Base-by-base conservation (phyloP, 2,329 filamentous ascomycete genomes). In the Plectosphaerella cucumerina region DNA sequence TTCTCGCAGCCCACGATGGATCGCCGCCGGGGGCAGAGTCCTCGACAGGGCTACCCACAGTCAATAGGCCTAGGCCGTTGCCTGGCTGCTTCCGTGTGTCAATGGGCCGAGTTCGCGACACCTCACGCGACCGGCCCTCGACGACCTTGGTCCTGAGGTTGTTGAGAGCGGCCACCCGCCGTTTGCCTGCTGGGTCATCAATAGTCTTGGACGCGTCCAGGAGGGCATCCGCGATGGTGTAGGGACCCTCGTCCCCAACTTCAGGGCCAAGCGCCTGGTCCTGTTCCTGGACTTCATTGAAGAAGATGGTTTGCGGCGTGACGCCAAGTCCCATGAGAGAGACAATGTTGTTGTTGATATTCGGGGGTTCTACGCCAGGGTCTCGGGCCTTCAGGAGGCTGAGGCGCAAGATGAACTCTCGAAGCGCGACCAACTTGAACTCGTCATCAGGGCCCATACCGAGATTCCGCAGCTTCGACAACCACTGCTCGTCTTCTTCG, bases 401-500 rank as follows among this genome's bases (percentile, higher is more conserved):
- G 8, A 94, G 79, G 37, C 89, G 84, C 89, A 90, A 96, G 39
- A 99, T 89, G 61, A 96, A 97, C 63, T 97, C 92, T 51, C 89
- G 80, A 11, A 99, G 75, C 5, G 86, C 88, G 34, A 97, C 73
- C 3, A 99, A 72, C 66, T 99, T 97, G 63, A 88, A 82, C 58
- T 99, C 94, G 59, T 99, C 93, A 43, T 97, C 92, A 1, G 77
- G 63, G 1, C 78, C 74, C 74, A 99, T 83, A 0, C 94, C 94
- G 41, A 96, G 82, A 56, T 90, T 96, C 47, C 89, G 83, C 45
- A 99, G 71, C 56, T 90, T 87, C 14, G 81, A 77, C n/a, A 99
- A 74, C 92, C 94, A 97, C 58, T 91, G 84, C 55, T 97, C 91
- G 63, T 99, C 94, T 65, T 97, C 93, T 9, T 96, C 91, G 58